A percentile compares a stretch with the other conserved stretches of the same genome.
Evolutionary conservation across 805 yeast genomes (phyloP).

Genomic region (Blastobotrys robertii): DNA sequence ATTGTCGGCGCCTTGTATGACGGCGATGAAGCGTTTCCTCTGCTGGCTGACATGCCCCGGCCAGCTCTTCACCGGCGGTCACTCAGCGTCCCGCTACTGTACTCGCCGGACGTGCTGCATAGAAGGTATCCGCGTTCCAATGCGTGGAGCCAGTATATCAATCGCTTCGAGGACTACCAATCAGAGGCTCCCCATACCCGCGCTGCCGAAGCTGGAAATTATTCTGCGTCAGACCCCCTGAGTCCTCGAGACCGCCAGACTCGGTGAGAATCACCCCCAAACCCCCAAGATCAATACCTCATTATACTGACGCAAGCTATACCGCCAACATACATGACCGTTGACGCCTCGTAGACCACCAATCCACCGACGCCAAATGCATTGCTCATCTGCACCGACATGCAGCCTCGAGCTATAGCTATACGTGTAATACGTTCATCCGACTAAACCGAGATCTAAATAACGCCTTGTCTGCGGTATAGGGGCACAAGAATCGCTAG

Average conservation of each 20-base stretch:
- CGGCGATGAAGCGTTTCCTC: slow-evolving; percentile 5
- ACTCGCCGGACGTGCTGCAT: slow-evolving; percentile 12
- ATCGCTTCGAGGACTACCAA: neutral
- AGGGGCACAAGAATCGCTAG: too few species aligned
- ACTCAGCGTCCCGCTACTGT: slow-evolving; percentile 5
- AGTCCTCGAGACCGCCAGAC: neutral
- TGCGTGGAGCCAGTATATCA: slow-evolving; percentile 4
- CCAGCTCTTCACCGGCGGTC: slow-evolving; percentile 2
- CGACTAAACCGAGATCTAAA: too few species aligned
- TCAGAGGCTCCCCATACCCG: neutral
- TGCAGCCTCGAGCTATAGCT: too few species aligned
- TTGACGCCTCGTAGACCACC: too few species aligned
- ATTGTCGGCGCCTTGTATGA: slow-evolving; percentile 10
- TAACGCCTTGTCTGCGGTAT: too few species aligned
- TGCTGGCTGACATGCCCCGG: slow-evolving; percentile 5
- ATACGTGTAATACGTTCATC: too few species aligned
- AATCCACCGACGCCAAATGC: too few species aligned
- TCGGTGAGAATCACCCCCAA: neutral
- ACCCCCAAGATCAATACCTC: too few species aligned
- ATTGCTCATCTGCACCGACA: too few species aligned
- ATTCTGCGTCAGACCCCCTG: neutral
- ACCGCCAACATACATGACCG: too few species aligned
- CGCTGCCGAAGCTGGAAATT: neutral
- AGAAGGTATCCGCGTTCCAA: slow-evolving; percentile 7
- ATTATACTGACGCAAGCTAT: too few species aligned